Conservation (phyloP, 306 rosid species). For the Sechiopsis laciniata region DNA sequence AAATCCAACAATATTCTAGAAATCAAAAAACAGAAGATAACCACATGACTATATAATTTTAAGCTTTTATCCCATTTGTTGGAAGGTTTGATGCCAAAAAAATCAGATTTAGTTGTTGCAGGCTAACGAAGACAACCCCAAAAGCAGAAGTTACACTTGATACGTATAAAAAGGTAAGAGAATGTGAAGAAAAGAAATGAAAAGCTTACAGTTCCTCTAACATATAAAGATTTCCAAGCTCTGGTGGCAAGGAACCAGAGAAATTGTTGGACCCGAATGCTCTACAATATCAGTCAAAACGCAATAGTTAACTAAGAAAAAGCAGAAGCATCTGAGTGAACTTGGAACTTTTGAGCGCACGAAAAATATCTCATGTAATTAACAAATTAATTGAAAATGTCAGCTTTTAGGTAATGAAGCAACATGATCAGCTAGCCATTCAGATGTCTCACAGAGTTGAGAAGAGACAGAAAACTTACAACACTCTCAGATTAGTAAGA, state of each 20-base stretch:
- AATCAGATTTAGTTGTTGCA: neutral
- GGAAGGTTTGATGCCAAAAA: neutral
- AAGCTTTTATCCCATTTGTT: neutral
- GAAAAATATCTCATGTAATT: neutral
- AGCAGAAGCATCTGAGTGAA: neutral
- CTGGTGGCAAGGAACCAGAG: constrained; percentile 65
- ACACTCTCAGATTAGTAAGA: constrained; percentile 33
- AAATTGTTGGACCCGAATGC: constrained; percentile 49
- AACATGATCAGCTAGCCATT: neutral
- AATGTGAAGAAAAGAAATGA: neutral
- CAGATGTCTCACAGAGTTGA: neutral
- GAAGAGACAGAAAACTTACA: constrained; percentile 41
- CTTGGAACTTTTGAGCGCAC: neutral
- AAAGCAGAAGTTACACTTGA: neutral
- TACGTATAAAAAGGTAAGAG: neutral
- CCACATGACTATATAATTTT: neutral
- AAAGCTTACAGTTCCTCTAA: constrained; percentile 50
- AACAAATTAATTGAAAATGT: neutral
- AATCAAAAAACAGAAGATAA: constrained; percentile 5
- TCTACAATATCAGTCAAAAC: constrained; percentile 31
- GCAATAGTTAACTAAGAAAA: too few relatives aligned
- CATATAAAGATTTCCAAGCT: constrained; percentile 53
- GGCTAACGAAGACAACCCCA: neutral
- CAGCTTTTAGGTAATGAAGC: neutral
- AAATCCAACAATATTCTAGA: neutral